Evolutionary conservation across 208 protist genomes (phyloP).

Genomic region (Leishmania tropica): DNA sequence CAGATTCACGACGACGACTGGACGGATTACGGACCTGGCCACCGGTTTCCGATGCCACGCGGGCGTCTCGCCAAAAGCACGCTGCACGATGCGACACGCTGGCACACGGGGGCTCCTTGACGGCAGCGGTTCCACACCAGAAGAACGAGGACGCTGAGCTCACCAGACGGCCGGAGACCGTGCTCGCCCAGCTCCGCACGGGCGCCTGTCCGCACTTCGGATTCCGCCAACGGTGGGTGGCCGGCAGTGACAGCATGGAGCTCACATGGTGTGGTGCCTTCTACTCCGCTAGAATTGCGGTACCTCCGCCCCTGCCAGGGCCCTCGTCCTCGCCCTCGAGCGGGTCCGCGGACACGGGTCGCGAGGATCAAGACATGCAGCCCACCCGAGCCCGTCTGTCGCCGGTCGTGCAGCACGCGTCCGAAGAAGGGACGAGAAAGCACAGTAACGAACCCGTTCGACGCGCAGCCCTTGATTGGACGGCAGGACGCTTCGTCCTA

Average conservation of each 20-base stretch:
- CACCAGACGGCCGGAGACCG: not conserved
- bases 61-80: not conserved
- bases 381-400: not conserved
- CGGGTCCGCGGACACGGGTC: not conserved
- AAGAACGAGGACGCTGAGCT: not conserved
- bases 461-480: not conserved
- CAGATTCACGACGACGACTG: too few relatives aligned
- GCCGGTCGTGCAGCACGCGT: not conserved
- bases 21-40: not conserved
- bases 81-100: not conserved
- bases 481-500: not conserved
- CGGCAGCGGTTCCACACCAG: not conserved
- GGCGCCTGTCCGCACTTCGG: not conserved
- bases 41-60: not conserved
- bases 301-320: not conserved
- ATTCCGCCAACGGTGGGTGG: not conserved
- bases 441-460: not conserved
- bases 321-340: not conserved
- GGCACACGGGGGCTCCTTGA: not conserved
- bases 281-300: not conserved
- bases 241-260: not conserved
- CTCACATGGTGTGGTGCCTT: not conserved
- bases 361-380: not conserved
- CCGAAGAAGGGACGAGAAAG: not conserved
- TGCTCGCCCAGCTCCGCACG: not conserved